Percentiles rank a stretch among this genome's conserved stretches.
Conservation (phyloP, 768 basidiomycete species). For the Podaxis sp. region DNA sequence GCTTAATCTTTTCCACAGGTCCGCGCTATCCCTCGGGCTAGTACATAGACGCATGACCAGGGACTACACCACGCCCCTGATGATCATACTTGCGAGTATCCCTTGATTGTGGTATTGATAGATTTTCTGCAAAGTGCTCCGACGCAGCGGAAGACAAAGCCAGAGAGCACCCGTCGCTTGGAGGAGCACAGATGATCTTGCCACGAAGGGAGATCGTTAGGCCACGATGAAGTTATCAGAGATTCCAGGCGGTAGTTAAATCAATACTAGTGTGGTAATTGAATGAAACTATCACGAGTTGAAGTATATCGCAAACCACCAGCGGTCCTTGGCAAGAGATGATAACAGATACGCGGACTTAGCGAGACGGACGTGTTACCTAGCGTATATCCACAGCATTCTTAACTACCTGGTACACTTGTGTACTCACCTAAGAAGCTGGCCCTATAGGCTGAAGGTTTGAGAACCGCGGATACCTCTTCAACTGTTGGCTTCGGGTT, state of each 20-base stretch:
- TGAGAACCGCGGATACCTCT: background rate
- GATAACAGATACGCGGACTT: background rate
- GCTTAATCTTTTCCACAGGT: background rate
- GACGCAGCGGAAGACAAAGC: background rate
- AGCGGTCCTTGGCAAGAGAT: background rate
- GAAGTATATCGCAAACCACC: background rate
- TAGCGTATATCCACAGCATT: background rate
- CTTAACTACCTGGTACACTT: background rate
- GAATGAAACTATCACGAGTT: background rate
- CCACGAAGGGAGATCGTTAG: background rate
- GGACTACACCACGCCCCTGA: background rate
- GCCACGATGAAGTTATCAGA: background rate
- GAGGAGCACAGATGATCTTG: background rate
- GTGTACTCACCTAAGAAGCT: background rate
- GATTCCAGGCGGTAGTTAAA: background rate
- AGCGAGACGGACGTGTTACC: background rate
- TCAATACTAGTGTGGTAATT: background rate
- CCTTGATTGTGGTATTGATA: background rate
- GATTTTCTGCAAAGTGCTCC: background rate
- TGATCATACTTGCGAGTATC: background rate
- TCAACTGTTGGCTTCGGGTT: background rate
- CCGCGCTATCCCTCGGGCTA: slow-evolving; percentile 2
- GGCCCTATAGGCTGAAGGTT: background rate
- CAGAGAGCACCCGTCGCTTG: background rate
- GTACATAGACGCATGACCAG: background rate